Percentiles rank a stretch among this genome's conserved stretches.
phyloP scores from a whole-genome alignment of 1,139 yeast genomes.

The Nematodospora anomalae region DNA sequence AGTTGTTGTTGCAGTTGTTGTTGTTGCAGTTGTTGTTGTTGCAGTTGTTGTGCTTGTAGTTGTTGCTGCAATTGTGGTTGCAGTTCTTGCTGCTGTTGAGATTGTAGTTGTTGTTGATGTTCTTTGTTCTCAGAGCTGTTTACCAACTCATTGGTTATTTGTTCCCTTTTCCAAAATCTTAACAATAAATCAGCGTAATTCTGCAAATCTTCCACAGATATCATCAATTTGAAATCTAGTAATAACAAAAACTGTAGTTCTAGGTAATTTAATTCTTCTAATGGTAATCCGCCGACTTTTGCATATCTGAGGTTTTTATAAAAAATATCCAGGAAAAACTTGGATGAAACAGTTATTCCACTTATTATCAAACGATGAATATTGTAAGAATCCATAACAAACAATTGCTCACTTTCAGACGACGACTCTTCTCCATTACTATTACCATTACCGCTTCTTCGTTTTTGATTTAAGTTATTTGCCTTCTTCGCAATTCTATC shows the following conservation, averaged over 20 bases:
- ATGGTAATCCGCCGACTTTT: conserved; percentile 94
- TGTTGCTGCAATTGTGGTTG: too few species aligned
- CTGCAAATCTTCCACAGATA: conserved; percentile 87
- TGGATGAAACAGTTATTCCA: conserved; percentile 95
- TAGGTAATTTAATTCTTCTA: conserved; percentile 88
- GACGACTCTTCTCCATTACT: conserved; percentile 11
- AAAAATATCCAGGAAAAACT: conserved; percentile 93
- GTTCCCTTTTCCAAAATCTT: conserved; percentile 80
- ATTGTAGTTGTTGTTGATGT: not conserved
- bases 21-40: conserved; percentile 1
- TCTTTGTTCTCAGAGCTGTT: conserved; percentile 12
- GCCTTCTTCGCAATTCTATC: conserved; percentile 93
- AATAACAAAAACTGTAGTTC: conserved; percentile 85
- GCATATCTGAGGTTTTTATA: conserved; percentile 96
- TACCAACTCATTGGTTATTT: conserved; percentile 40
- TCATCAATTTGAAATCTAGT: conserved; percentile 83
- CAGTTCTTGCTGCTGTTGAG: not conserved
- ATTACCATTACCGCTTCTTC: conserved; percentile 18
- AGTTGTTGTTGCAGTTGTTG: not conserved
- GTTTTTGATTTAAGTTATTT: conserved; percentile 46
- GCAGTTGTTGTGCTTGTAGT: too few species aligned
- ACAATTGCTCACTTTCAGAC: conserved; percentile 52
- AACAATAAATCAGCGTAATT: conserved; percentile 84
- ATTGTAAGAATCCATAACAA: conserved; percentile 94
- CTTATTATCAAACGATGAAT: conserved; percentile 91